Percentiles rank a stretch among this genome's conserved stretches.
Conservation (phyloP, 2,329 filamentous ascomycete genomes). For the Exophiala alcalophila region DNA sequence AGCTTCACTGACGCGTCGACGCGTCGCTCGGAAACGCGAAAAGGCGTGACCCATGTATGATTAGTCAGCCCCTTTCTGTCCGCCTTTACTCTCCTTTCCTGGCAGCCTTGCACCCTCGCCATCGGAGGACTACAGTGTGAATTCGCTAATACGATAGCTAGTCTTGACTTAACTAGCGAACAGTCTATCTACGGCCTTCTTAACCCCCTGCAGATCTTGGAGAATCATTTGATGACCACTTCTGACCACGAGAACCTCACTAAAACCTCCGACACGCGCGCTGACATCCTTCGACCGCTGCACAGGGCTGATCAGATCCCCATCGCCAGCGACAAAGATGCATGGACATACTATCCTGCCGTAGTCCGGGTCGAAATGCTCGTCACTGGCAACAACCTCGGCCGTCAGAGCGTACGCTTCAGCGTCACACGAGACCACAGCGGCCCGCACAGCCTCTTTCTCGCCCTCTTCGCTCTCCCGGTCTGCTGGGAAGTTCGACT, state of each 20-base stretch:
- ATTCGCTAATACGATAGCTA: no score
- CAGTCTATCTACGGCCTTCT: slow-evolving; percentile 13
- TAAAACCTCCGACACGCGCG: slow-evolving; percentile 30
- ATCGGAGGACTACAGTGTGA: no score
- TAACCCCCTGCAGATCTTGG: slow-evolving; percentile 18
- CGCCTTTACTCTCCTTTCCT: no score
- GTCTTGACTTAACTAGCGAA: no score
- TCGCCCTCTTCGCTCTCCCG: slow-evolving; percentile 26
- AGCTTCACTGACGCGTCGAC: no score
- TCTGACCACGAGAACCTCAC: slow-evolving; percentile 16
- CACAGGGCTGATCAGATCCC: slow-evolving; percentile 35
- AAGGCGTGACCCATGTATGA: no score
- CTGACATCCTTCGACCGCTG: slow-evolving; percentile 32
- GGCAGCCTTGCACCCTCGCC: no score
- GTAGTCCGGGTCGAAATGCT: slow-evolving; percentile 37
- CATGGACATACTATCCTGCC: slow-evolving; percentile 33
- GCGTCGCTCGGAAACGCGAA: no score
- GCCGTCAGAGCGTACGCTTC: slow-evolving; percentile 37
- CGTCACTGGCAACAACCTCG: slow-evolving; percentile 33
- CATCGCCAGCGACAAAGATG: slow-evolving; percentile 35
- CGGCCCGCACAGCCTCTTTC: slow-evolving; percentile 30
- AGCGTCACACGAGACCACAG: slow-evolving; percentile 34
- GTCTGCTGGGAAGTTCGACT: slow-evolving; percentile 34
- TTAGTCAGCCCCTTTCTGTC: no score
- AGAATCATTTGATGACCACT: slow-evolving; percentile 27